These are phyloP conservation scores for Macrophomina pseudophaseolina DNA, from an alignment of 2,329 filamentous ascomycete species.

Conservation along the genomic window DNA sequence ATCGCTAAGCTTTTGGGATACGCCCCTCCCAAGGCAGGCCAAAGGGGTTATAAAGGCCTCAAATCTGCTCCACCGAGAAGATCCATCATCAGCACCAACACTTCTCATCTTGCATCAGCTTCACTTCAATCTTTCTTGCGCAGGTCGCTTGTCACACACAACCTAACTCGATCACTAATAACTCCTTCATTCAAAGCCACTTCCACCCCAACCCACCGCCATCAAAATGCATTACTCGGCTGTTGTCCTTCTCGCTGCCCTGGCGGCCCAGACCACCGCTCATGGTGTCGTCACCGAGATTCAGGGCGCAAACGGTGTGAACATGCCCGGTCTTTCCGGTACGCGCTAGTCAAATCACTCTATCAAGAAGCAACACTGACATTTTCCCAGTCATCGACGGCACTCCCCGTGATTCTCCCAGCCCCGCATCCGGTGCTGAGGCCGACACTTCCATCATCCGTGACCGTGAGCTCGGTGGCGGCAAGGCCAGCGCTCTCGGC, in stretches of 20 bases:
- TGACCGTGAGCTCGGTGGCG: slow-evolving; percentile 60
- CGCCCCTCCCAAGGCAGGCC: neutral
- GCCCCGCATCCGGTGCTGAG: slow-evolving; percentile 67
- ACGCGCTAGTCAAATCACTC: slow-evolving; percentile 28
- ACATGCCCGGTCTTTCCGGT: slow-evolving; percentile 65
- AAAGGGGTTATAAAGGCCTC: neutral
- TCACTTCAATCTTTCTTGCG: slow-evolving; percentile 19
- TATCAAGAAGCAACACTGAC: slow-evolving; percentile 28
- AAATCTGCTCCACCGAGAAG: neutral
- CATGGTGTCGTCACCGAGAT: slow-evolving; percentile 65
- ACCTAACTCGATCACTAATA: slow-evolving; percentile 4
- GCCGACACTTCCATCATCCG: slow-evolving; percentile 74
- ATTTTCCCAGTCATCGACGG: slow-evolving; percentile 60
- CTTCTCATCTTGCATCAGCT: slow-evolving; percentile 7
- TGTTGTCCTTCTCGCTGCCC: slow-evolving; percentile 51
- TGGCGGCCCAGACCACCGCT: slow-evolving; percentile 56
- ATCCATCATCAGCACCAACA: slow-evolving; percentile 10
- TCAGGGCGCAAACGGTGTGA: slow-evolving; percentile 65
- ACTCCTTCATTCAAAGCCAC: neutral
- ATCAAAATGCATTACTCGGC: slow-evolving; percentile 56
- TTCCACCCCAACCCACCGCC: neutral
- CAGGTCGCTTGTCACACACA: slow-evolving; percentile 16
- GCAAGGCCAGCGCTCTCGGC: slow-evolving; percentile 65
- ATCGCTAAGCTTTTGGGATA: slow-evolving; percentile 5
- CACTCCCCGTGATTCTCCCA: slow-evolving; percentile 70